These are phyloP conservation scores for Peronospora destructor DNA, from an alignment of 352 stramenopile genomes.

Conservation along the genomic window DNA sequence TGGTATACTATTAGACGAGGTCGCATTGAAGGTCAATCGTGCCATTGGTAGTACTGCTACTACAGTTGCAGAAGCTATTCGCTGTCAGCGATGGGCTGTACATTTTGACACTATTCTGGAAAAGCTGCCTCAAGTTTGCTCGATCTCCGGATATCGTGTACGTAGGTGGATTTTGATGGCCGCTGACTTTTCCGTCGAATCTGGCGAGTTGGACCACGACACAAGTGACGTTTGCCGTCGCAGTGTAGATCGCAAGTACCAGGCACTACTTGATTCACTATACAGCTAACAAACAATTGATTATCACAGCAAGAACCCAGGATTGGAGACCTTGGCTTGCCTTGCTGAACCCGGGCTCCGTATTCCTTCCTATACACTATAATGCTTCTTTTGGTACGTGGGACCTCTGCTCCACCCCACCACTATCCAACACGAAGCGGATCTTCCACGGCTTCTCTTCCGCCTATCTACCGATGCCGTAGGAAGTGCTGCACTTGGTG, in stretches of 20 bases:
- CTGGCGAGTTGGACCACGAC: conserved; percentile 63
- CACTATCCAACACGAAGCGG: too few relatives aligned
- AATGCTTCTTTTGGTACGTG: too few relatives aligned
- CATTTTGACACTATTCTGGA: conserved; percentile 68
- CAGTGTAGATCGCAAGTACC: conserved; percentile 63
- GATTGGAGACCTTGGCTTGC: too few relatives aligned
- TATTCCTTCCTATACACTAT: too few relatives aligned
- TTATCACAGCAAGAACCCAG: not conserved
- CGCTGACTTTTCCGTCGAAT: conserved; percentile 54
- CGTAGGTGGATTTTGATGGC: conserved; percentile 81
- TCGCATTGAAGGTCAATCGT: conserved; percentile 37
- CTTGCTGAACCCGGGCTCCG: too few relatives aligned
- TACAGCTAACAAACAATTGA: conserved; percentile 41
- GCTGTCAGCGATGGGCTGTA: conserved; percentile 64
- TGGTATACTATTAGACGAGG: conserved; percentile 33
- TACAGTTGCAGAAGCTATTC: conserved; percentile 56
- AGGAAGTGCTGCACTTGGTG: too few relatives aligned
- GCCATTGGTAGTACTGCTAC: conserved; percentile 32
- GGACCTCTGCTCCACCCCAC: too few relatives aligned
- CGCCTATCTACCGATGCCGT: too few relatives aligned
- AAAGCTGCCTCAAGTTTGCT: conserved; percentile 33
- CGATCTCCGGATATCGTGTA: conserved; percentile 55
- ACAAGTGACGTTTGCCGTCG: conserved; percentile 52
- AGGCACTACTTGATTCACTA: conserved; percentile 63
- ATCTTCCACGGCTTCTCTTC: too few relatives aligned